Evolutionary conservation across 768 basidiomycete genomes (phyloP).

Genomic region (Tylopilus balloui): DNA sequence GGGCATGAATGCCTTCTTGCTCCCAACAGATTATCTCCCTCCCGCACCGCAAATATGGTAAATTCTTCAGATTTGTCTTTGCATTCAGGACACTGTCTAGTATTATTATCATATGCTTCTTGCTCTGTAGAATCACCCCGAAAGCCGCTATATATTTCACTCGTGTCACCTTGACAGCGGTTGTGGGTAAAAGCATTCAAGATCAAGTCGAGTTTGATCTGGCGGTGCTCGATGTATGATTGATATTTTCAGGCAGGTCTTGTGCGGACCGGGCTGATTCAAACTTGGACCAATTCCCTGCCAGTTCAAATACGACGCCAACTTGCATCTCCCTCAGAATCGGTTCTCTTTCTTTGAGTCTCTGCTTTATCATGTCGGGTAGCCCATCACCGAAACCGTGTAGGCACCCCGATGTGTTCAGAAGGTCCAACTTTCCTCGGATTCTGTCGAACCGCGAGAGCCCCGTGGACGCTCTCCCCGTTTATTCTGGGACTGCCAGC

Average conservation of each 20-base stretch:
- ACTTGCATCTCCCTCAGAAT: not conserved
- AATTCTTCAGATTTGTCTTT: conserved; percentile 12
- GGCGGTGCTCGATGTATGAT: not conserved
- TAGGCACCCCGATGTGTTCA: not conserved
- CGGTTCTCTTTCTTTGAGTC: not conserved
- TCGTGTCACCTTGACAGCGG: conserved; percentile 7
- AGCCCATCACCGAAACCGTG: conserved; percentile 6
- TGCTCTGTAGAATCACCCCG: conserved; percentile 21
- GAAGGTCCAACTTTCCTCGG: not conserved
- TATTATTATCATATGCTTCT: conserved; percentile 21
- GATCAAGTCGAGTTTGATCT: conserved; percentile 6
- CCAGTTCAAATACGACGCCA: not conserved
- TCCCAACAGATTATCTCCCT: conserved; percentile 71
- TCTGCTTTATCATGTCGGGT: conserved; percentile 9
- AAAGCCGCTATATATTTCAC: conserved; percentile 17
- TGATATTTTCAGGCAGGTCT: conserved; percentile 6
- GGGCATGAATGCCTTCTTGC: conserved; percentile 81
- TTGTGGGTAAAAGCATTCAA: not conserved
- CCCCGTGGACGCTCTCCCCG: not conserved
- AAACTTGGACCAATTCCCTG: conserved; percentile 6
- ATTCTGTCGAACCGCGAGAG: not conserved
- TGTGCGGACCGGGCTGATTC: conserved; percentile 12
- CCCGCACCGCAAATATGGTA: conserved; percentile 75
- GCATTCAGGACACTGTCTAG: conserved; percentile 8
- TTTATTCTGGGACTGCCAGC: not conserved